phyloP scores from a whole-genome alignment of 495 filamentous ascomycete genomes.

The Coniosporium apollinis region DNA sequence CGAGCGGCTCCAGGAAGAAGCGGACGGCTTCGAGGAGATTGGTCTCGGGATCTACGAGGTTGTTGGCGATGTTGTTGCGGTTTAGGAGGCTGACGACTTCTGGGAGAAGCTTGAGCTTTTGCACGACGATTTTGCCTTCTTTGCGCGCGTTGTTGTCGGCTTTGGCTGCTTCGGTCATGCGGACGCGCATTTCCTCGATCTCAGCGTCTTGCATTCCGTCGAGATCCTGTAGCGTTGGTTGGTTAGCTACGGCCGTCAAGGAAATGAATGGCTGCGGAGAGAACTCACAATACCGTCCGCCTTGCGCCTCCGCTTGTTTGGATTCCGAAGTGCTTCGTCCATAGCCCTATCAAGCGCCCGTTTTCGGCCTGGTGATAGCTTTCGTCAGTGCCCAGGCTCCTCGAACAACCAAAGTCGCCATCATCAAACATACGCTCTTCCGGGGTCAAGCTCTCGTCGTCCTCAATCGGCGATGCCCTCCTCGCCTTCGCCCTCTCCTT shows the following conservation, averaged over 20 bases:
- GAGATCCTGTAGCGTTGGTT: slow-evolving; percentile 44
- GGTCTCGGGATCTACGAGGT: slow-evolving; percentile 80
- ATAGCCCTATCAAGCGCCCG: slow-evolving; percentile 70
- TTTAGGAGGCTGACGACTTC: slow-evolving; percentile 80
- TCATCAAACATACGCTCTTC: slow-evolving; percentile 33
- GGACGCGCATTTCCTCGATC: slow-evolving; percentile 71
- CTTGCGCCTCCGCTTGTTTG: slow-evolving; percentile 65
- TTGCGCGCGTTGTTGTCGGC: slow-evolving; percentile 67
- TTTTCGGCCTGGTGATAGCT: slow-evolving; percentile 36
- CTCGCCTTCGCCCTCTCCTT: slow-evolving; percentile 26
- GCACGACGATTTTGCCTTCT: slow-evolving; percentile 59
- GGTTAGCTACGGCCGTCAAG: slow-evolving; percentile 12
- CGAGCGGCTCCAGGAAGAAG: slow-evolving; percentile 92
- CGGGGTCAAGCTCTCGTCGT: slow-evolving; percentile 31
- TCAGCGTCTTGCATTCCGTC: slow-evolving; percentile 77
- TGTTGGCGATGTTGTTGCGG: slow-evolving; percentile 64
- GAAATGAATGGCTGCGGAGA: too few species aligned
- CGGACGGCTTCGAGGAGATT: slow-evolving; percentile 88
- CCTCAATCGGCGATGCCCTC: slow-evolving; percentile 36
- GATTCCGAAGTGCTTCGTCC: slow-evolving; percentile 71
- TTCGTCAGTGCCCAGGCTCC: slow-evolving; percentile 8
- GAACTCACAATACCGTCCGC: slow-evolving; percentile 72
- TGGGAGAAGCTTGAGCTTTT: slow-evolving; percentile 88
- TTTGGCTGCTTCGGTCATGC: slow-evolving; percentile 84
- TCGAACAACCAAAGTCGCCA: neutral